A percentile compares a stretch with the other conserved stretches of the same genome.
Conservation (phyloP, 2,329 filamentous ascomycete species). For the Clonostachys rhizophaga region DNA sequence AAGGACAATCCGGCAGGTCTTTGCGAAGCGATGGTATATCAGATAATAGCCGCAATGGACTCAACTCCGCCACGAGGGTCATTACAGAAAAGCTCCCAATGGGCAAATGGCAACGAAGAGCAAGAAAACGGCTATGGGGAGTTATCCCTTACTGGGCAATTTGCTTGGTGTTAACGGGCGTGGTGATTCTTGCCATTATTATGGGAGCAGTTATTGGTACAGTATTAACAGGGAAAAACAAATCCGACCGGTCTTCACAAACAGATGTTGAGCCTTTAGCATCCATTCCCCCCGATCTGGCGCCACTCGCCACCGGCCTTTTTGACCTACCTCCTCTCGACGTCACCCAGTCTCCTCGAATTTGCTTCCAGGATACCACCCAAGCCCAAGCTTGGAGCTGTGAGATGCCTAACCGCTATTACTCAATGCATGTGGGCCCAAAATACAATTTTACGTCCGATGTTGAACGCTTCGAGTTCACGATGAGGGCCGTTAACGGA, state of each 20-base stretch:
- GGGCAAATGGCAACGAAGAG: conserved; percentile 46
- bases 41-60: conserved; percentile 42
- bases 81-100: conserved; percentile 41
- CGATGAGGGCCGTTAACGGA: conserved; percentile 26
- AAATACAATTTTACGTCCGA: conserved; percentile 8
- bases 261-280: conserved; percentile 47
- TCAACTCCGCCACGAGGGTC: conserved; percentile 43
- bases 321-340: conserved; percentile 52
- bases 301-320: conserved; percentile 47
- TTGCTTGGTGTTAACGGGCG: conserved; percentile 37
- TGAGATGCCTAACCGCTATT: conserved; percentile 40
- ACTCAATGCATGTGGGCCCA: conserved; percentile 32
- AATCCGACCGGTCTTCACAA: conserved; percentile 7
- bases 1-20: background rate
- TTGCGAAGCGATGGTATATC: background rate
- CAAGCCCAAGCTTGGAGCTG: conserved; percentile 62
- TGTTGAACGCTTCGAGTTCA: conserved; percentile 32
- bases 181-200: conserved; percentile 49
- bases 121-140: conserved; percentile 51
- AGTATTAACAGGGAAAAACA: too few relatives aligned
- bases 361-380: conserved; percentile 51
- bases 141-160: conserved; percentile 60
- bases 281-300: conserved; percentile 43
- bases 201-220: conserved; percentile 45
- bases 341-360: conserved; percentile 40